Evolutionary conservation across 805 yeast genomes (phyloP), one percentile per base, ranked within the genome.

Genomic region (Ogataea paraovalis): DNA sequence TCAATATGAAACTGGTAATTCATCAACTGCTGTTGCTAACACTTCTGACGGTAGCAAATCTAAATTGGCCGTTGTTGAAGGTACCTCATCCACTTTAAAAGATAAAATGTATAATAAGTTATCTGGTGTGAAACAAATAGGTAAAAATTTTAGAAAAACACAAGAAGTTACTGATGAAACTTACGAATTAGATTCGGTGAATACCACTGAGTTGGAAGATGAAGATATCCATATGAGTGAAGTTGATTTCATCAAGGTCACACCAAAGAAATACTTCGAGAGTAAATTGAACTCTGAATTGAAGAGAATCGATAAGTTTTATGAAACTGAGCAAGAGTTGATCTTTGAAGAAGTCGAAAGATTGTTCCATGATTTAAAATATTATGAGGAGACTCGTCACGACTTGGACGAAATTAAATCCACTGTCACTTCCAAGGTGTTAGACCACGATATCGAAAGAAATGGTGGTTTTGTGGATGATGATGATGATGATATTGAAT

Each of bases 271-370:
- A 34, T 68, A 74, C 2, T 82, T 83, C 50, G 52, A 80, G 34
- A 63, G 69, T 32, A 72, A 70, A 47, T 65, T 83, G 43, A 56
- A 69, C 23, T 62, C 59, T n/a, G 85, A 82, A 56, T 68, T 80
- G 47, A 51, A 54, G 21, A 80, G 78, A 54, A 72, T 82, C 48
- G 80, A 79, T 56, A 67, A 61, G 7, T 82, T 82, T 51, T 82
- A 75, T 60, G 64, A 66, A 37, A 47, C 55, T 16, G 74, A 73
- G 44, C 83, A 81, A 56, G 58, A 66, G 1, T 75, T 72, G 47
- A 66, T 80, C 19, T 74, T 70, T 49, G 56, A 52, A 6, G 75
- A 74, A 44, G 78, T 71, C 56, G 76, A 74, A 41, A 63, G 69
- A 25, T 67, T 81, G 48, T 59, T 76, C 25, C 61, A 66, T 47